A percentile compares a stretch with the other conserved stretches of the same genome.
These are phyloP conservation scores for Xylaria multiplex DNA, from an alignment of 2,329 filamentous ascomycete genomes.

Conservation along the genomic window DNA sequence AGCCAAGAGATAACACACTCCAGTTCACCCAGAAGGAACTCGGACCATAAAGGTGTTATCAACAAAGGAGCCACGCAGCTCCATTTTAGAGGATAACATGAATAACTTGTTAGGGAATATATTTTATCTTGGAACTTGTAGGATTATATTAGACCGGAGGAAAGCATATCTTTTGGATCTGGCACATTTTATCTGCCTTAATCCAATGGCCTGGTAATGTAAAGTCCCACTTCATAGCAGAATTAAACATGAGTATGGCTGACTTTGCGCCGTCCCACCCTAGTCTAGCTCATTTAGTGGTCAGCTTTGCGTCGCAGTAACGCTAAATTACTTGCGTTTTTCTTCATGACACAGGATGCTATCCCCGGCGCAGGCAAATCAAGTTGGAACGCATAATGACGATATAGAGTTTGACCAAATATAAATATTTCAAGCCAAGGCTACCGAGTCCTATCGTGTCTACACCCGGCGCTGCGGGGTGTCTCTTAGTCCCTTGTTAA, in stretches of 20 bases:
- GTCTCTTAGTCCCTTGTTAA: slow-evolving; percentile 6
- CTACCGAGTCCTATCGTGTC: slow-evolving; percentile 10
- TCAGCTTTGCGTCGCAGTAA: slow-evolving; percentile 5
- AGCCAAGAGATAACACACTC: not conserved
- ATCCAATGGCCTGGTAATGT: slow-evolving; percentile 24
- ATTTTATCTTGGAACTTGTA: slow-evolving; percentile 10
- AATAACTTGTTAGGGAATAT: slow-evolving; percentile 16
- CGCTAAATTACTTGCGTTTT: slow-evolving; percentile 1
- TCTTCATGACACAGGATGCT: not conserved
- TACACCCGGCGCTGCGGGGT: slow-evolving; percentile 30
- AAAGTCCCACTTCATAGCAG: slow-evolving; percentile 7
- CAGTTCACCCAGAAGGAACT: slow-evolving; percentile 4
- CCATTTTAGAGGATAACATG: slow-evolving; percentile 3
- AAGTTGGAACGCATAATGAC: not conserved
- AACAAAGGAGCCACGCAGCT: slow-evolving; percentile 2
- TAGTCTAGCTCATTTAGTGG: not conserved
- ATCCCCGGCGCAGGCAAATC: slow-evolving; percentile 10
- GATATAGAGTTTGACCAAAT: slow-evolving; percentile 1
- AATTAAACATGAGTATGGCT: not conserved
- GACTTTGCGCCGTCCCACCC: slow-evolving; percentile 6
- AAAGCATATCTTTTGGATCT: slow-evolving; percentile 15
- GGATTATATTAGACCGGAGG: slow-evolving; percentile 14
- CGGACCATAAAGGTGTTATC: slow-evolving; percentile 10
- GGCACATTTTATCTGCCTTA: slow-evolving; percentile 12
- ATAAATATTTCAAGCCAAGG: slow-evolving; percentile 7